Percentiles rank a stretch among this genome's conserved stretches.
Conservation (phyloP, 2,329 filamentous ascomycete genomes). For the Rhinocladiella similis region DNA sequence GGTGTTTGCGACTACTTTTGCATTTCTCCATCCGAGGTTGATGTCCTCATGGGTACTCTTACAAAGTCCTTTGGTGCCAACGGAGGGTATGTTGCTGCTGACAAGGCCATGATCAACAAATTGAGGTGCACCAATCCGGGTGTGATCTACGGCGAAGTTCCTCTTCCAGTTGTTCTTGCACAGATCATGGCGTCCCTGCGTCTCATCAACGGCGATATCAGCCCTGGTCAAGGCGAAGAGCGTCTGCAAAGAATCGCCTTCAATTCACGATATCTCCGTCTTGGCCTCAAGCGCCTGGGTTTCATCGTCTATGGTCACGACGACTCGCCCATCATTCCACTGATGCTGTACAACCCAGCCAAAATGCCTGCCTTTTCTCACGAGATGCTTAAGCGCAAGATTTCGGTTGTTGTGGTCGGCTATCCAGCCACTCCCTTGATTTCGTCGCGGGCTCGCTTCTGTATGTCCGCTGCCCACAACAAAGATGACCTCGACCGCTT, state of each 20-base stretch:
- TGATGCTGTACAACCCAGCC: slow-evolving; percentile 95
- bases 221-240: slow-evolving; percentile 91
- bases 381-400: slow-evolving; percentile 97
- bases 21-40: slow-evolving; percentile 81
- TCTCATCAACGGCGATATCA: slow-evolving; percentile 84
- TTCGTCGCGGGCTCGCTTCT: slow-evolving; percentile 92
- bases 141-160: slow-evolving; percentile 82
- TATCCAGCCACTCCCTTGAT: slow-evolving; percentile 96
- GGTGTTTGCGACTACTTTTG: slow-evolving; percentile 98
- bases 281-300: slow-evolving; percentile 93
- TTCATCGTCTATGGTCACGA: slow-evolving; percentile 97
- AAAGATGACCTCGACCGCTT: slow-evolving; percentile 96
- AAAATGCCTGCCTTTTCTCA: slow-evolving; percentile 99
- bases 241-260: slow-evolving; percentile 93
- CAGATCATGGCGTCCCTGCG: slow-evolving; percentile 86
- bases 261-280: slow-evolving; percentile 96
- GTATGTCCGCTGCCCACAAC: slow-evolving; percentile 92
- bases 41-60: slow-evolving; percentile 96
- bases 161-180: slow-evolving; percentile 81
- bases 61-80: slow-evolving; percentile 99
- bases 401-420: slow-evolving; percentile 94
- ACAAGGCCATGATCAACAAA: slow-evolving; percentile 90
- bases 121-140: slow-evolving; percentile 82
- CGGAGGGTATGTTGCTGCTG: slow-evolving; percentile 88
- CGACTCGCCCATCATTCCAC: slow-evolving; percentile 92